Evolutionary conservation across 2,329 filamentous ascomycete species (phyloP), one percentile per base, ranked within the genome.

Genomic region (Talaromyces sp.): DNA sequence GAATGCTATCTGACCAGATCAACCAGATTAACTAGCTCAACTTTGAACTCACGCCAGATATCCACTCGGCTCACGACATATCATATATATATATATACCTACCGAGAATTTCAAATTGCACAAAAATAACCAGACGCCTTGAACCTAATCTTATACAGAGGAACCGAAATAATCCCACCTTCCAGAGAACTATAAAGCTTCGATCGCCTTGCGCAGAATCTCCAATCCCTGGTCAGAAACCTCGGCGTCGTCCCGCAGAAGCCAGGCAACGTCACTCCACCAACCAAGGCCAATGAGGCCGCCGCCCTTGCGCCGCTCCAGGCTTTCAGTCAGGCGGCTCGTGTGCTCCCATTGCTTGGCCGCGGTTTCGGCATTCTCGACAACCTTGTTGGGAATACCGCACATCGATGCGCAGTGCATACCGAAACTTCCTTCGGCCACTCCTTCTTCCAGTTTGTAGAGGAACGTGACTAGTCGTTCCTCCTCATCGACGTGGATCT

Each of bases 381-480:
- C 92, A 16, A 99, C 87, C 60, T 88, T 88, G 52, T 82, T 81
- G 0, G 92, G 87, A 65, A 99, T 98, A 0, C 95, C 95, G 69
- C 95, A 99, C 95, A 99, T 99, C 63, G 92, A 89, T 0, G 95
- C 95, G 73, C 95, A 99, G 75, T 99, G 95, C 95, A 99, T 99
- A 69, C 95, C 95, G 71, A 98, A 99, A 71, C 91, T 96, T 16
- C 95, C 95, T 75, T 98, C 93, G 0, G 95, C 95, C 9, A 98
- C 92, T 1, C 95, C 95, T 14, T 91, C 86, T 76, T 98, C 95
- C 0, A 99, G 85, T 70, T 91, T 93, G 79, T 99, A 99, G 60
- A 99, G 75, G 78, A 99, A 99, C 0, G 94, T 97, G n/a, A 99
- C 88, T n/a, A 88, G 87, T 28, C 91, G 85, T 62, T 91, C 85